phyloP scores from a whole-genome alignment of 2,329 filamentous ascomycete species.

The Zasmidium citrigriseum region DNA sequence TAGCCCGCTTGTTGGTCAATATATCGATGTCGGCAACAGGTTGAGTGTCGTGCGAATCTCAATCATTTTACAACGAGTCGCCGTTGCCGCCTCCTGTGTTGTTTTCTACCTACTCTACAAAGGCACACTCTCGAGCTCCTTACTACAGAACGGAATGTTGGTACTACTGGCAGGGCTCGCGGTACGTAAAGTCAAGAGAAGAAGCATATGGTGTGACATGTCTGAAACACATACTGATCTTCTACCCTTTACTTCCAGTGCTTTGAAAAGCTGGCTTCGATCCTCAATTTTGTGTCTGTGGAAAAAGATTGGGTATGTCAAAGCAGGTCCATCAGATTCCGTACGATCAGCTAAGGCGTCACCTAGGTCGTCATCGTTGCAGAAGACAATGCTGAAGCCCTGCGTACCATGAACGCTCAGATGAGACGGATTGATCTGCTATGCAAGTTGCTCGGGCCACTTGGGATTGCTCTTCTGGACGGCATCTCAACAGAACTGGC shows the following conservation, averaged over 20 bases:
- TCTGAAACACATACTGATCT: too few relatives aligned
- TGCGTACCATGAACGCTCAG: constrained; percentile 52
- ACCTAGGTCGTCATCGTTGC: constrained; percentile 52
- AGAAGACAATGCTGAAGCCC: constrained; percentile 42
- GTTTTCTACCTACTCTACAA: constrained; percentile 17
- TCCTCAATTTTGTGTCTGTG: constrained; percentile 67
- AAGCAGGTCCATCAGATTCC: too few relatives aligned
- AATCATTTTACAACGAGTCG: constrained; percentile 37
- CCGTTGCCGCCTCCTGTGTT: constrained; percentile 29
- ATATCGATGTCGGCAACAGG: constrained; percentile 57
- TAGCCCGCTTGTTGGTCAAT: constrained; percentile 58
- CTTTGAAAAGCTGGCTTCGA: constrained; percentile 66
- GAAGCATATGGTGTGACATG: too few relatives aligned
- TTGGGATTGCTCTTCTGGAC: constrained; percentile 54
- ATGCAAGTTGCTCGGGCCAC: constrained; percentile 58
- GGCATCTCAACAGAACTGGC: constrained; percentile 51
- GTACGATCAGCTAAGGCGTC: too few relatives aligned
- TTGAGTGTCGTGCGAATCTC: constrained; percentile 41
- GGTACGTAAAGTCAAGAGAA: too few relatives aligned
- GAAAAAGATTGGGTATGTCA: constrained; percentile 69
- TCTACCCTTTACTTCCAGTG: too few relatives aligned
- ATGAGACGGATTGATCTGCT: constrained; percentile 62
- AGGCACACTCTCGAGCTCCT: background rate
- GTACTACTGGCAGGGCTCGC: constrained; percentile 45
- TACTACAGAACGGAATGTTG: background rate